A percentile compares a stretch with the other conserved stretches of the same genome.
Conservation (phyloP, 495 filamentous ascomycete species). For the Poronia punctata region DNA sequence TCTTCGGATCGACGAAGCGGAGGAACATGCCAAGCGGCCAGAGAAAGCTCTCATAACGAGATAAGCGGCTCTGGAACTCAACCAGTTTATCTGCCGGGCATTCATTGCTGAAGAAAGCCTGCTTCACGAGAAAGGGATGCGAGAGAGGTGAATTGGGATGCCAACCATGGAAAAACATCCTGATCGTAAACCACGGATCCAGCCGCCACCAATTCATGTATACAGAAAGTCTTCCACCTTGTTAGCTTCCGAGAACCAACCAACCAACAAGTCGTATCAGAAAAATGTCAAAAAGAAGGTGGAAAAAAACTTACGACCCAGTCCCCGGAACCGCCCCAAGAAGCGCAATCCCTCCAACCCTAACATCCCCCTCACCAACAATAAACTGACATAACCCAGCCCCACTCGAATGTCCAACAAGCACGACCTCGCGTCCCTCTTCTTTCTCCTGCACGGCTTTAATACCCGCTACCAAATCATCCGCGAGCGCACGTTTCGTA, state of each 20-base stretch:
- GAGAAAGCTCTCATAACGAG: slow-evolving; percentile 38
- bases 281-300: not conserved
- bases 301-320: slow-evolving; percentile 34
- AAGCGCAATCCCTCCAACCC: slow-evolving; percentile 33
- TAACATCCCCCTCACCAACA: slow-evolving; percentile 28
- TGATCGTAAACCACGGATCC: slow-evolving; percentile 37
- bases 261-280: not conserved
- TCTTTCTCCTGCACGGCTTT: slow-evolving; percentile 23
- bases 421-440: slow-evolving; percentile 27
- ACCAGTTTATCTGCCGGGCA: slow-evolving; percentile 23
- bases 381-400: slow-evolving; percentile 40
- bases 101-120: slow-evolving; percentile 35
- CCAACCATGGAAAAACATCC: slow-evolving; percentile 34
- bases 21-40: slow-evolving; percentile 39
- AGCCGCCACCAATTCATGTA: slow-evolving; percentile 38
- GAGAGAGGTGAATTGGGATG: slow-evolving; percentile 45
- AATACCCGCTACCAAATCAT: slow-evolving; percentile 35
- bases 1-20: slow-evolving; percentile 29
- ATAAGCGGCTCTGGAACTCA: slow-evolving; percentile 28
- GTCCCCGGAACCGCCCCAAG: slow-evolving; percentile 34
- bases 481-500: slow-evolving; percentile 31
- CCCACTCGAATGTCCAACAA: slow-evolving; percentile 42
- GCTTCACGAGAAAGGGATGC: slow-evolving; percentile 31
- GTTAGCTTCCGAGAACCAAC: slow-evolving; percentile 5
- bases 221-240: slow-evolving; percentile 20